Percentiles rank a stretch among this genome's conserved stretches.
These are phyloP conservation scores for Chrysoporthe deuterocubensis DNA, from an alignment of 2,329 filamentous ascomycete genomes.

Conservation along the genomic window DNA sequence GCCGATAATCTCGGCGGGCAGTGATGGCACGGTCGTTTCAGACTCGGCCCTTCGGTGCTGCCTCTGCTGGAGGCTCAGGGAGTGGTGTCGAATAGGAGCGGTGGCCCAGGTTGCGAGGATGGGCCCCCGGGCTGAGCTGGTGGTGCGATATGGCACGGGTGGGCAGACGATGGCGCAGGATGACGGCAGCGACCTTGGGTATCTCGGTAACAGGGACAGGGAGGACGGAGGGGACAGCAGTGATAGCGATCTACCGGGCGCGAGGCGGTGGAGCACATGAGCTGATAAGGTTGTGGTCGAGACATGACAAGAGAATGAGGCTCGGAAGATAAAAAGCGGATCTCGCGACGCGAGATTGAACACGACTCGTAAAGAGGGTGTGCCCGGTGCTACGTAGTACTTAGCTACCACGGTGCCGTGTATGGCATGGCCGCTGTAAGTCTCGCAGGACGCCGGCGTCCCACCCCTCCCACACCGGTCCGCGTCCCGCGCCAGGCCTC, in stretches of 20 bases:
- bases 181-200: background rate
- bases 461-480: slow-evolving; percentile 1
- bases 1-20: background rate
- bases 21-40: slow-evolving; percentile 10
- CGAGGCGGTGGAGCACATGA: slow-evolving; percentile 9
- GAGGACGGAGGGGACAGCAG: too few species aligned
- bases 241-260: slow-evolving; percentile 11
- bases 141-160: slow-evolving; percentile 26
- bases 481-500: slow-evolving; percentile 2
- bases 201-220: slow-evolving; percentile 8
- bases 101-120: slow-evolving; percentile 4
- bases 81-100: background rate
- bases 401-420: background rate
- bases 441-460: background rate
- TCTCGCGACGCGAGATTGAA: slow-evolving; percentile 25
- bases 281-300: slow-evolving; percentile 11
- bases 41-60: slow-evolving; percentile 20
- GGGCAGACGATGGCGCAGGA: slow-evolving; percentile 29
- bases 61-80: background rate
- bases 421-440: background rate
- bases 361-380: too few species aligned
- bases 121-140: background rate
- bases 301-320: slow-evolving; percentile 13
- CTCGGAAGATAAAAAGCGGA: slow-evolving; percentile 22
- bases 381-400: too few species aligned